Evolutionary conservation across 2,329 filamentous ascomycete species (phyloP).

Genomic region (Diaporthe humulicola): DNA sequence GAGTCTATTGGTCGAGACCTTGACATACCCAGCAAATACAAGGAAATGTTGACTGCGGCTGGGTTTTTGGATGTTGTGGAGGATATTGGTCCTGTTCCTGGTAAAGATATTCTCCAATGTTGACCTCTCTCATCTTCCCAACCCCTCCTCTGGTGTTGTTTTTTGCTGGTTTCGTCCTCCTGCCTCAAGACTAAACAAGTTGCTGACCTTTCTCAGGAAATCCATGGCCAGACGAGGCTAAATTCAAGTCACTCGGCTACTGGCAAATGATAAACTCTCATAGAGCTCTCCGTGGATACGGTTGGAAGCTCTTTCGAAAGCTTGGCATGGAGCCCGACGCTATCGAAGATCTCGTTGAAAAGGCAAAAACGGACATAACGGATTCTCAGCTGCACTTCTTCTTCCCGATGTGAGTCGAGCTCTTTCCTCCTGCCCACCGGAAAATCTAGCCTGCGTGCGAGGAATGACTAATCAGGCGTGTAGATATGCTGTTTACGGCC

Average conservation of each 20-base stretch:
- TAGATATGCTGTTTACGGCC: conserved; percentile 44
- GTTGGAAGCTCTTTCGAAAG: conserved; percentile 45
- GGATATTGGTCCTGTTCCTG: conserved; percentile 41
- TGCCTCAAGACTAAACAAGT: neutral
- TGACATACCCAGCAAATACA: conserved; percentile 27
- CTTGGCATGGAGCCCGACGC: conserved; percentile 46
- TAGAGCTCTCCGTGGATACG: conserved; percentile 47
- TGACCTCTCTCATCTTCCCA: neutral
- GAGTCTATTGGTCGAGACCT: conserved; percentile 12
- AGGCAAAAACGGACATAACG: conserved; percentile 42
- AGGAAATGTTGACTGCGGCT: conserved; percentile 38
- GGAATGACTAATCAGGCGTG: neutral
- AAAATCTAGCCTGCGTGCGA: neutral
- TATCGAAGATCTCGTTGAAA: conserved; percentile 45
- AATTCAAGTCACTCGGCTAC: conserved; percentile 46
- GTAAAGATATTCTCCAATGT: neutral
- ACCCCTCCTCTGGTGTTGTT: neutral
- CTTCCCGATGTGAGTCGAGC: conserved; percentile 42
- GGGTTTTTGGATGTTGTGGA: conserved; percentile 50
- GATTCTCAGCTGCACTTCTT: conserved; percentile 45
- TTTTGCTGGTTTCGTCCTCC: neutral
- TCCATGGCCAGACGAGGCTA: conserved; percentile 47
- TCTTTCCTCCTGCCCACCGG: neutral
- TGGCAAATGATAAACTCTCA: conserved; percentile 49
- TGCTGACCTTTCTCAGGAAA: conserved; percentile 44